Evolutionary conservation across 768 basidiomycete genomes (phyloP).

Genomic region (Albatrellus ellisii): DNA sequence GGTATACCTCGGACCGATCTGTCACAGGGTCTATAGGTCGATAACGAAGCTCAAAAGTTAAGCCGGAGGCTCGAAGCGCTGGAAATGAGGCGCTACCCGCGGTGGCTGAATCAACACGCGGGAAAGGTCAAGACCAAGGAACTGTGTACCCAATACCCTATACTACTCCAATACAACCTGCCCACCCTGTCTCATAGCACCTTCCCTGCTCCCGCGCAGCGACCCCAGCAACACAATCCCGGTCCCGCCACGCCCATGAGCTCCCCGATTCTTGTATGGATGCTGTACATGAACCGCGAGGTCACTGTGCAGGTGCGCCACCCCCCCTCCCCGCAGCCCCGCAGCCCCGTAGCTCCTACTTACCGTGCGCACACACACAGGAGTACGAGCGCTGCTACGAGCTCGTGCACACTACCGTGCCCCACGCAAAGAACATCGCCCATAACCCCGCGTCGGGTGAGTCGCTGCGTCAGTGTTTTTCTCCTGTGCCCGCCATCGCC

Average conservation of each 20-base stretch:
- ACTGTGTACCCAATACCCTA: no score
- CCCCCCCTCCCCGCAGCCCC: constrained; percentile 3
- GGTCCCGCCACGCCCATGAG: constrained; percentile 22
- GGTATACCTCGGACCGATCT: no score
- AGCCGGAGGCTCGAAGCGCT: no score
- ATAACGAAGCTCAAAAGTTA: no score
- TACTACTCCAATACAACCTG: not conserved
- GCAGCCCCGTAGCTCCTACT: constrained; percentile 6
- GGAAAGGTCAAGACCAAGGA: no score
- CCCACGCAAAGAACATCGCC: constrained; percentile 33
- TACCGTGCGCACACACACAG: no score
- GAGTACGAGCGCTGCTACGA: constrained; percentile 62
- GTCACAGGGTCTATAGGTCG: no score
- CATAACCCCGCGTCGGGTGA: constrained; percentile 48
- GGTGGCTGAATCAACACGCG: no score
- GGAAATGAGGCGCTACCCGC: no score
- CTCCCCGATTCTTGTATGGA: constrained; percentile 68
- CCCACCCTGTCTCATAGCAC: not conserved
- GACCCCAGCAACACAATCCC: not conserved
- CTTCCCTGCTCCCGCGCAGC: not conserved
- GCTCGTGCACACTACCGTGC: constrained; percentile 46
- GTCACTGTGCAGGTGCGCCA: constrained; percentile 42
- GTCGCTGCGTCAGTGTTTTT: constrained; percentile 43
- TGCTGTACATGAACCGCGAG: constrained; percentile 66
- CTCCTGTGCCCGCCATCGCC: constrained; percentile 1